Base-by-base conservation (phyloP, 495 filamentous ascomycete genomes). In the Xylaria acuta region DNA sequence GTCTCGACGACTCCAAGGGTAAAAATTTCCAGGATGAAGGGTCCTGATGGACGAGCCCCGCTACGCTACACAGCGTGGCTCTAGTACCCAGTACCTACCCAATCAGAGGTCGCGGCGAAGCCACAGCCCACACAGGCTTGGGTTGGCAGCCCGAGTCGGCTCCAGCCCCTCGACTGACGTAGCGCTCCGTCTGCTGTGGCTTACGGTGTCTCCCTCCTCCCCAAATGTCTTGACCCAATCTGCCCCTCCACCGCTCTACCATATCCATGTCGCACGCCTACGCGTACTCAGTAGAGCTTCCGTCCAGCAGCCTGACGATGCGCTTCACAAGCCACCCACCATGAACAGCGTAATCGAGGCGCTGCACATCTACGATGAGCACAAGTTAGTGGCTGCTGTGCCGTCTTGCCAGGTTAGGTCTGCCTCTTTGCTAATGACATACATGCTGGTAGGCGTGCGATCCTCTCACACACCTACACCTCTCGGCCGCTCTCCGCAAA, bases 341-440 rank as follows among this genome's bases (percentile, higher is more conserved):
- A 93, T 93, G 89, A 94, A 90, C 87, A 90, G 92, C 83, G 90
- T 92, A 80, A 92, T 99, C 77, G 95, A 97, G 87, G 96, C 96
- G 76, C 84, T 99, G 77, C 97, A 98, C 87, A 94, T 99, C 79
- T 97, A 91, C 81, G 94, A 98, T 86, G 94, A 97, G 84, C 88
- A 92, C 81, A 94, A 93, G 94, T 96, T 82, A 77, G 86, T 75
- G 36, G 53, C 60, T 60, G 25, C 43, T 30, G 14, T 45, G 3
- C 38, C n/a, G 27, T 20, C 25, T 32, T 56, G 25, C 14, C 36
- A 22, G 45, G 9, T 5, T 12, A 45, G 11, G 4, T 43, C 30
- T 56, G 56, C 9, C 34, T 58, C 65, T 70, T 63, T 76, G 25
- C 60, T 68, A 64, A 65, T 66, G 65, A 74, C 62, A 34, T 11